Percentiles rank a stretch among this genome's conserved stretches.
Conservation (phyloP, 1,139 yeast species). For the Eremothecium sinecaudum region DNA sequence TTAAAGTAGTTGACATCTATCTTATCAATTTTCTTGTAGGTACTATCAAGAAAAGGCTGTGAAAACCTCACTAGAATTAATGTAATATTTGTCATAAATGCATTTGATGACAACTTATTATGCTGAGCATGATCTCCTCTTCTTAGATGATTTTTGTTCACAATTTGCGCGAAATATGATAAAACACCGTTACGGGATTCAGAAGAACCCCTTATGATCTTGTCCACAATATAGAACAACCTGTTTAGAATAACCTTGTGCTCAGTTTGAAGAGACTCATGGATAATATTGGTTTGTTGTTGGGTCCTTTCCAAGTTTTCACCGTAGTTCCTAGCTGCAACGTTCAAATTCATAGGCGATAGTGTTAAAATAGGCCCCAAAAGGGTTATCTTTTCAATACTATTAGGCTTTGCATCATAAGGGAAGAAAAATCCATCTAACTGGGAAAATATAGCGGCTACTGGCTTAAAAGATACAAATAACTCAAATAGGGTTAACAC, state of each 20-base stretch:
- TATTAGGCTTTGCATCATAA: conserved; percentile 35
- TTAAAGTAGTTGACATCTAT: conserved; percentile 62
- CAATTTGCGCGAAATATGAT: conserved; percentile 58
- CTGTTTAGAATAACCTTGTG: conserved; percentile 48
- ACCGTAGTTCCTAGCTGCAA: conserved; percentile 41
- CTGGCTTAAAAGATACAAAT: conserved; percentile 51
- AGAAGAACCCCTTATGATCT: conserved; percentile 66
- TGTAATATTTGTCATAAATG: conserved; percentile 71
- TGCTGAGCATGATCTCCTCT: conserved; percentile 78
- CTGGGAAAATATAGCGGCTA: conserved; percentile 52
- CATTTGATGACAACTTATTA: conserved; percentile 61
- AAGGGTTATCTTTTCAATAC: conserved; percentile 52
- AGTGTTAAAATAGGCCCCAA: conserved; percentile 70
- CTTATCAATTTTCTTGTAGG: conserved; percentile 59
- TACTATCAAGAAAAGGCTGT: conserved; percentile 71
- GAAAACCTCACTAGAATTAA: conserved; percentile 60
- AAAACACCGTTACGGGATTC: conserved; percentile 55
- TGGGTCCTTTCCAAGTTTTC: conserved; percentile 32
- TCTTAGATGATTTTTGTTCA: conserved; percentile 76
- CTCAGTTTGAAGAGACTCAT: conserved; percentile 52
- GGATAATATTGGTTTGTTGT: conserved; percentile 38
- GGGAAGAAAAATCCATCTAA: conserved; percentile 43
- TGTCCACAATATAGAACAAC: conserved; percentile 60
- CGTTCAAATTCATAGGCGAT: conserved; percentile 57
- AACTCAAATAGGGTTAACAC: conserved; percentile 48